These are phyloP conservation scores for Colletotrichum sp. DNA, from an alignment of 2,329 filamentous ascomycete genomes.

Conservation along the genomic window DNA sequence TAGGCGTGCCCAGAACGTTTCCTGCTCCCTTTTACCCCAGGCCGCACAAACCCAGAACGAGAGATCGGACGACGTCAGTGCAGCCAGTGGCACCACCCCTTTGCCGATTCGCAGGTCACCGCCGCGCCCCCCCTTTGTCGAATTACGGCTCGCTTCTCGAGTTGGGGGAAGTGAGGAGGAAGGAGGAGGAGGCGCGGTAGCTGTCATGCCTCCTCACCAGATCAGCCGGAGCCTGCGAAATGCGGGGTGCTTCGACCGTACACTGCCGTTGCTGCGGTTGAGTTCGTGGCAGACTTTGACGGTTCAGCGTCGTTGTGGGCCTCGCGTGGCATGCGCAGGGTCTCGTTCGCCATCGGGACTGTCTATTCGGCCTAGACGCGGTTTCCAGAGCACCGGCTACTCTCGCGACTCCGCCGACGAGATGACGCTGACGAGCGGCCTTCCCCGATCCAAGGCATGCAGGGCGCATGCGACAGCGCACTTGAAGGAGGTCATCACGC, in stretches of 20 bases:
- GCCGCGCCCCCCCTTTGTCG: neutral
- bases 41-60: neutral
- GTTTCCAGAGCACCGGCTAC: neutral
- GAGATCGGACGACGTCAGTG: constrained; percentile 13
- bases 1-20: constrained; percentile 9
- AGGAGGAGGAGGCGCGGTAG: neutral
- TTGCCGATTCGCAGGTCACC: neutral
- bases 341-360: neutral
- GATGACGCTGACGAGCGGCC: neutral
- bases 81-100: constrained; percentile 2
- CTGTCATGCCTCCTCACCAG: constrained; percentile 6
- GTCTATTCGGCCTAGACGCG: neutral
- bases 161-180: neutral
- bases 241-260: constrained; percentile 10
- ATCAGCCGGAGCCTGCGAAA: constrained; percentile 3
- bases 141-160: neutral
- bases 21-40: neutral
- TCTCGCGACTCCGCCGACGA: neutral
- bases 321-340: neutral
- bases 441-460: constrained; percentile 14
- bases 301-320: neutral
- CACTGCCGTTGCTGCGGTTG: neutral
- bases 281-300: neutral
- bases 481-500: constrained; percentile 28
- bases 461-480: constrained; percentile 9